Base-by-base conservation (phyloP, 2,329 filamentous ascomycete genomes). In the Blastomyces parvus region DNA sequence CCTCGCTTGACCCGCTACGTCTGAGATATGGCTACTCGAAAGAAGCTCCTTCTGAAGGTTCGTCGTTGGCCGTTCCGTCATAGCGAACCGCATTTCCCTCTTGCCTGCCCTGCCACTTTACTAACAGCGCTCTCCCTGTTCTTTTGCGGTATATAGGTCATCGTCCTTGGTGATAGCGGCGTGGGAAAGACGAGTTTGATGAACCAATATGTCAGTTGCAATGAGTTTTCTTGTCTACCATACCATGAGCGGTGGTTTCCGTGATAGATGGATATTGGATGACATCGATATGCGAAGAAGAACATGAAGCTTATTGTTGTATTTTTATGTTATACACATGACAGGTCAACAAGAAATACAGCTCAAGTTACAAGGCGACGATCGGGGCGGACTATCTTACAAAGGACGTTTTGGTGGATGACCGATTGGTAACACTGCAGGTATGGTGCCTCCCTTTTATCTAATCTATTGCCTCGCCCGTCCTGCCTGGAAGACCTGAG, bases 261-360 rank as follows among this genome's bases (percentile, higher is more conserved):
- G 19, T 48, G 44, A 48, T 25, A 48, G 22, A 48, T 48, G n/a
- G 13, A 50, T 50, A 52, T 27, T 8, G 27, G 27, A 33, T 27
- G 50, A 53, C 2, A 33, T 19, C 14, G 27, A 13, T n/a, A n/a
- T n/a, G n/a, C n/a, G n/a, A 44, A 22, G 27, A 14, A 46, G 14
- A n/a, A 5, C 25, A 46, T 14, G 57, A 27, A 42, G 44, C 38
- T 46, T 13, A 42, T 46, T 60, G 13, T 48, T 30, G 19, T 30
- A 50, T 22, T 57, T 2, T 55, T 55, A 33, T 48, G 46, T 50
- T 22, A 14, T 19, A 8, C 38, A 14, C n/a, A 7, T 30, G 22
- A 69, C 70, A 97, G 93, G 93, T 99, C 85, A 99, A 99, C 84
- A 99, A 99, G 82, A 97, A 99, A 78, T 99, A 99, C 83, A 97